Conservation (phyloP, 768 basidiomycete species). For the Phanerochaete carnosa region DNA sequence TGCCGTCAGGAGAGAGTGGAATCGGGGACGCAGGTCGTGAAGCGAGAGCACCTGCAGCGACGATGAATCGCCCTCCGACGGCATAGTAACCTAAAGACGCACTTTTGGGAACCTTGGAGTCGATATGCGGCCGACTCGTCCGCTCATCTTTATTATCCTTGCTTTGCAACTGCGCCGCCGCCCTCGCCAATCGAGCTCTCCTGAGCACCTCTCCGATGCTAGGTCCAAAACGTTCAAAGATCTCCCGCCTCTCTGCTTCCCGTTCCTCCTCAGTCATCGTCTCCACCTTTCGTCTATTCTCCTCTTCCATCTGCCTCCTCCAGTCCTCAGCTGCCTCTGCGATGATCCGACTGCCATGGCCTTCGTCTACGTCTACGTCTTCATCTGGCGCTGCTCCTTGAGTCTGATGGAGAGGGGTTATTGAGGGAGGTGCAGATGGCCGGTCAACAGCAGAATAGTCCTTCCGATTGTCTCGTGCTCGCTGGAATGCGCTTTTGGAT, state of each 20-base stretch:
- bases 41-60: constrained; percentile 39
- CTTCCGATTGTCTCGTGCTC: constrained; percentile 24
- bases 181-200: constrained; percentile 48
- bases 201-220: constrained; percentile 60
- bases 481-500: constrained; percentile 36
- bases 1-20: constrained; percentile 26
- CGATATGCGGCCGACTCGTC: background rate
- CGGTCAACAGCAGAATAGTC: constrained; percentile 8
- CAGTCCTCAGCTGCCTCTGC: constrained; percentile 31
- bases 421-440: constrained; percentile 18
- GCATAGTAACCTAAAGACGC: background rate
- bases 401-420: constrained; percentile 14
- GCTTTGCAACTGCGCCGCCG: constrained; percentile 22
- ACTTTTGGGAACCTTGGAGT: constrained; percentile 10
- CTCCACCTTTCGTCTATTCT: constrained; percentile 62
- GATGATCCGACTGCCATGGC: background rate
- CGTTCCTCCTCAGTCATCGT: constrained; percentile 71
- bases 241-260: constrained; percentile 58
- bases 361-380: background rate
- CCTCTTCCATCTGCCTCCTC: constrained; percentile 56
- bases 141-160: constrained; percentile 7
- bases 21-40: constrained; percentile 30
- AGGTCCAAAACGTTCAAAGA: constrained; percentile 70
- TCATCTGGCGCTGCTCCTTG: background rate
- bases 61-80: background rate